Evolutionary conservation across 805 yeast species (phyloP).

Genomic region (Ogataea philodendri): DNA sequence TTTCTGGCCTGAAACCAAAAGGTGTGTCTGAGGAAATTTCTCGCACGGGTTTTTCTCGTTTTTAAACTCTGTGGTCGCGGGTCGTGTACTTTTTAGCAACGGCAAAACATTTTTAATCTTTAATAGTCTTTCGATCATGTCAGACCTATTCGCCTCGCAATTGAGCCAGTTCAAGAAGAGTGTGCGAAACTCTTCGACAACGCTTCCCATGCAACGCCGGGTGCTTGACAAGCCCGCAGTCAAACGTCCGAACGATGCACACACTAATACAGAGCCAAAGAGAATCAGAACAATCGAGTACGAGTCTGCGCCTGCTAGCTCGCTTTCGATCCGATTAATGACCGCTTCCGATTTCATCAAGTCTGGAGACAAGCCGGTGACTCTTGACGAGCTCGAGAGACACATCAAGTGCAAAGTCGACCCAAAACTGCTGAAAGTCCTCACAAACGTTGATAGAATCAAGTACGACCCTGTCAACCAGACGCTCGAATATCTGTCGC

Average conservation of each 20-base stretch:
- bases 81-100: slow-evolving; percentile 12
- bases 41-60: no score
- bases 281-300: slow-evolving; percentile 15
- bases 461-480: slow-evolving; percentile 57
- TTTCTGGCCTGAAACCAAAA: slow-evolving; percentile 6
- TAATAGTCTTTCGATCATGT: slow-evolving; percentile 19
- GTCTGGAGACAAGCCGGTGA: slow-evolving; percentile 64
- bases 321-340: slow-evolving; percentile 79
- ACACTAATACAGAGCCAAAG: slow-evolving; percentile 17
- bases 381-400: slow-evolving; percentile 60
- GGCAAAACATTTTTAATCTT: slow-evolving; percentile 5
- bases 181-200: slow-evolving; percentile 53
- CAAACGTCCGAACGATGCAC: slow-evolving; percentile 12
- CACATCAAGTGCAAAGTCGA: slow-evolving; percentile 64
- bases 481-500: slow-evolving; percentile 82
- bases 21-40: no score
- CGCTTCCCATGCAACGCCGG: slow-evolving; percentile 40
- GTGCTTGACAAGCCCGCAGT: slow-evolving; percentile 19
- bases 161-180: slow-evolving; percentile 63
- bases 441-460: slow-evolving; percentile 76
- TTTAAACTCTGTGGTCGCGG: background rate
- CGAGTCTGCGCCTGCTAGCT: slow-evolving; percentile 17
- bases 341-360: slow-evolving; percentile 91
- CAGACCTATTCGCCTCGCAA: slow-evolving; percentile 39
- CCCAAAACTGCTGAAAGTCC: slow-evolving; percentile 61